Evolutionary conservation across 2,329 filamentous ascomycete genomes (phyloP), one percentile per base, ranked within the genome.

Genomic region (Paecilomyces dactylethromorphus): DNA sequence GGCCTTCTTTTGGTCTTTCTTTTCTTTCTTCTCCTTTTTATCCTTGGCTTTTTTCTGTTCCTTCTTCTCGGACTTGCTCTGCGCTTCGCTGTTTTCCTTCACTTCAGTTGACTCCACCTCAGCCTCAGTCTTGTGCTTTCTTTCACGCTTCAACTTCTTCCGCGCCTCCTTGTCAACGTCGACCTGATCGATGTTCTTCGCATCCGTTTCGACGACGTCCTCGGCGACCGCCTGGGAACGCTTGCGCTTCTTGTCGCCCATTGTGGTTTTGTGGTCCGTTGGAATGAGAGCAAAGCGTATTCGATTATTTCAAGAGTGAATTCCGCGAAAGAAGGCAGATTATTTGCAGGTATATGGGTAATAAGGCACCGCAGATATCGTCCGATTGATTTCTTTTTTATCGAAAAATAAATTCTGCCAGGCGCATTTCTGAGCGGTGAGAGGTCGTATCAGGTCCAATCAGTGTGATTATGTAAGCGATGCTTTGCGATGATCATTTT

Each of bases 201-300:
- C 69, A 52, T 71, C 64, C 2, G 68, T 66, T 59, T 66, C 62
- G 56, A 66, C 61, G 7, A 62, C 64, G 55, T 71, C 70, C 22
- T 61, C 63, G 39, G 60, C 51, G 10, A 59, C 54, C 59, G 68
- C 65, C 59, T 72, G 66, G n/a, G 65, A 64, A 63, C 72, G 69
- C 66, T 75, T 75, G 68, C 73, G 73, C 66, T 74, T 73, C 60
- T 70, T 74, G 60, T 74, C 71, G 56, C 68, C 66, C 71, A 74
- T 75, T 65, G 50, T 10, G 50, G 24, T 24, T 3, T 8, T 52
- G 13, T 12, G 22, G 26, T 15, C 11, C 8, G 21, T 22, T 22
- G 13, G 22, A 52, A 10, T 45, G n/a, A 18, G 18, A 18, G 35
- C n/a, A 21, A 13, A 18, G 6, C 21, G 21, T 53, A 15, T 53